Percentiles rank a stretch among this genome's conserved stretches.
phyloP scores from a whole-genome alignment of 352 stramenopile genomes.

The Phytophthora citrophthora region DNA sequence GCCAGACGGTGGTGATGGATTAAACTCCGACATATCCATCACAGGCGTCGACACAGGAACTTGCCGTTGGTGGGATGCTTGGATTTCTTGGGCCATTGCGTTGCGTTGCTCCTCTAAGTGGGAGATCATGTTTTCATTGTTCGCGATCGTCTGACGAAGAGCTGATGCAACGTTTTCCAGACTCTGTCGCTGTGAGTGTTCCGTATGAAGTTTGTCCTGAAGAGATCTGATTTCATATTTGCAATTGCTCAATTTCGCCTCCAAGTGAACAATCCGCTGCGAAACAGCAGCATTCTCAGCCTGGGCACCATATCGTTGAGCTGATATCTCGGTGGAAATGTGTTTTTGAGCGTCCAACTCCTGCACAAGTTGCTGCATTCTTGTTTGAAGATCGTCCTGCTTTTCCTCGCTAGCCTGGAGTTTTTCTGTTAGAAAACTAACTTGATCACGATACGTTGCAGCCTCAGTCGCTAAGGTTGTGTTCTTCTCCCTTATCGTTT shows the following conservation, averaged over 20 bases:
- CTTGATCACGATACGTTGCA: constrained; percentile 76
- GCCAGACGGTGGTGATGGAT: constrained; percentile 39
- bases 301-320: constrained; percentile 75
- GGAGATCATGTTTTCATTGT: constrained; percentile 62
- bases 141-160: constrained; percentile 70
- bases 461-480: constrained; percentile 58
- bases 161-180: constrained; percentile 71
- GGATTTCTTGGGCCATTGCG: constrained; percentile 78
- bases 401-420: constrained; percentile 61
- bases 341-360: constrained; percentile 74
- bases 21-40: constrained; percentile 77
- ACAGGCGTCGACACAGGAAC: constrained; percentile 38
- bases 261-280: constrained; percentile 79
- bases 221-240: constrained; percentile 73
- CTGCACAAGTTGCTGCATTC: constrained; percentile 50
- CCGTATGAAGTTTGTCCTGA: constrained; percentile 60
- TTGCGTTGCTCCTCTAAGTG: constrained; percentile 79
- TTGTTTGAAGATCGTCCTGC: constrained; percentile 57
- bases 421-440: constrained; percentile 81
- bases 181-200: constrained; percentile 59
- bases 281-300: constrained; percentile 76
- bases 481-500: constrained; percentile 61
- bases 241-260: constrained; percentile 75
- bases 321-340: constrained; percentile 80
- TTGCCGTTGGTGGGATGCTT: constrained; percentile 58